Evolutionary conservation across 2,329 filamentous ascomycete genomes (phyloP), one percentile per base, ranked within the genome.

Genomic region (Penicillium sp.): DNA sequence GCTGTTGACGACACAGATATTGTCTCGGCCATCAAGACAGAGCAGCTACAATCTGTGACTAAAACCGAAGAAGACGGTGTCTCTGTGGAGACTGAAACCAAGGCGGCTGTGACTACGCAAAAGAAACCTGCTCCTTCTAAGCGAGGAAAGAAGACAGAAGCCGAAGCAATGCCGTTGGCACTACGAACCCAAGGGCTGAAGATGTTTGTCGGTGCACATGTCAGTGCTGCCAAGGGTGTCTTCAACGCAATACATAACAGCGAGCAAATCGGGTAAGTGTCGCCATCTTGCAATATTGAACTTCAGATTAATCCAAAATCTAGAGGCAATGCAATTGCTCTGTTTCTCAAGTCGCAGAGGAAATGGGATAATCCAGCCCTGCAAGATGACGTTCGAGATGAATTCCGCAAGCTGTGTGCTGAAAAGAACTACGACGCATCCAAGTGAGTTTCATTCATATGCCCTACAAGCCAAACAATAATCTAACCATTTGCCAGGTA

Each of bases 321-420:
- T 40, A 77, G 90, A 43, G 90, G 86, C 52, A 98, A 97, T 65
- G 82, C 90, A 8, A 95, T 97, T 59, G 93, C 93, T 3, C 76
- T 97, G 16, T 98, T 98, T 72, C 78, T 98, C 58, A 97, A 97
- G 67, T 95, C 88, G 0, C 93, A 98, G 68, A 84, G 90, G 45
- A 97, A 95, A 74, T 98, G 93, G 93, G 77, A 80, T 23, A 94
- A 86, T 60, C 88, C 90, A 7, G 80, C 87, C 0, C 76, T 98
- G 4, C 77, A 85, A 22, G 69, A 81, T 31, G 82, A 86, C 22
- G 80, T 85, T 43, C 77, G 79, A 40, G 76, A 81, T 34, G 77
- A 81, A 31, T 98, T 97, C 71, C 79, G 79, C 46, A 75, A 77
- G 35, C 73, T 81, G 26, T 87, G 88, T 63, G 74, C 79, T 41